Evolutionary conservation across 164 flowering plant species (phyloP).

Genomic region (Umbellularia californica): DNA sequence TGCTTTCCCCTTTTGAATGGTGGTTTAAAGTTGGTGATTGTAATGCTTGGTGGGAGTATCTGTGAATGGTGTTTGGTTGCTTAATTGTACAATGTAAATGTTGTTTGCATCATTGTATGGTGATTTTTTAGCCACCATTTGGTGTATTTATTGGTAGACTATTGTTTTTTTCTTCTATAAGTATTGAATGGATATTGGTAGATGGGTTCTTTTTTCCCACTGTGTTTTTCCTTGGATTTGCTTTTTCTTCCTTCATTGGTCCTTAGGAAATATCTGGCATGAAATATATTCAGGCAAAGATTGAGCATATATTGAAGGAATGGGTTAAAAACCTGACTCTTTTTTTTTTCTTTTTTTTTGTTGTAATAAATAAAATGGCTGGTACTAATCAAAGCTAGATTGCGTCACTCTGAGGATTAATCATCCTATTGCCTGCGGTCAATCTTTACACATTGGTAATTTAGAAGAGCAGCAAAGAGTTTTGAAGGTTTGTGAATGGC

Average conservation of each 20-base stretch:
- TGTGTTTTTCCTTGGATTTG: not conserved
- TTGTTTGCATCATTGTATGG: slow-evolving; percentile 6
- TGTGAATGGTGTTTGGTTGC: slow-evolving; percentile 2
- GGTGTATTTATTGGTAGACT: not conserved
- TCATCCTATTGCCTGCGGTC: too few species aligned
- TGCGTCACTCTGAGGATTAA: too few species aligned
- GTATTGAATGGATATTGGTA: not conserved
- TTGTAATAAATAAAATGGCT: too few species aligned
- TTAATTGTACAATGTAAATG: slow-evolving; percentile 19
- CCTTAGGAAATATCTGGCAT: not conserved
- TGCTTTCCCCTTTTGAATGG: slow-evolving; percentile 15
- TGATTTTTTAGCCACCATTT: not conserved
- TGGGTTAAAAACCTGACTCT: not conserved
- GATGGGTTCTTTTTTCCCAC: not conserved
- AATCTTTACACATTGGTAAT: too few species aligned
- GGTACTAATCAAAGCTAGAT: too few species aligned
- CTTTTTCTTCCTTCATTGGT: not conserved
- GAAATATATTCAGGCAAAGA: not conserved
- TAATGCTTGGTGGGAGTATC: not conserved
- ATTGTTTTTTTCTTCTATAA: too few species aligned
- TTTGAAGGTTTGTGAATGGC: too few species aligned
- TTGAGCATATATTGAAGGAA: not conserved
- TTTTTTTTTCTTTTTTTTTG: too few species aligned
- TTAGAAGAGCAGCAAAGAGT: too few species aligned
- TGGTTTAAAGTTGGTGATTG: slow-evolving; percentile 10